Evolutionary conservation across 2,329 filamentous ascomycete species (phyloP).

Genomic region (Plenodomus biglobosus): DNA sequence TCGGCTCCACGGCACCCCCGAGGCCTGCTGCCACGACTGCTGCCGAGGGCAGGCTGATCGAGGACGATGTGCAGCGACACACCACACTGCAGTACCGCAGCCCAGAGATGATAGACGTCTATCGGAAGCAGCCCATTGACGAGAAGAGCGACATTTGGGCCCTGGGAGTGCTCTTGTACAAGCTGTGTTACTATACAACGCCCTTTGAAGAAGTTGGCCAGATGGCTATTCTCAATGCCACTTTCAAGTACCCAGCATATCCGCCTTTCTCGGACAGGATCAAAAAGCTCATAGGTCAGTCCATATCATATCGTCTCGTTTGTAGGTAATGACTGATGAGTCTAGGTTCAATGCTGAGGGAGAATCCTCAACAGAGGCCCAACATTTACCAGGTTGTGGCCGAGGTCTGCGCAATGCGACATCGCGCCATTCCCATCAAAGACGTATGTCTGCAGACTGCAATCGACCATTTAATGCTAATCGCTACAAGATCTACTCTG

Average conservation of each 20-base stretch:
- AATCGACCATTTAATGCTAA: constrained; percentile 20
- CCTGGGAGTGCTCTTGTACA: constrained; percentile 90
- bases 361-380: constrained; percentile 75
- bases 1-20: constrained; percentile 86
- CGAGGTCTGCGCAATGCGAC: constrained; percentile 87
- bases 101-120: constrained; percentile 98
- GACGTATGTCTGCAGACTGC: constrained; percentile 61
- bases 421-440: constrained; percentile 80
- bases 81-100: constrained; percentile 97
- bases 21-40: constrained; percentile 82
- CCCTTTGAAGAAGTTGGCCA: constrained; percentile 98
- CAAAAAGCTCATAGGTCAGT: constrained; percentile 82
- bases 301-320: constrained; percentile 19
- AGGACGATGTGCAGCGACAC: constrained; percentile 95
- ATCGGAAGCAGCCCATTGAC: constrained; percentile 92
- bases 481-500: constrained; percentile 50
- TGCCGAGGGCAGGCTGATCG: constrained; percentile 85
- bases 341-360: constrained; percentile 79
- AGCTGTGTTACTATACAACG: constrained; percentile 98
- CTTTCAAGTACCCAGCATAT: constrained; percentile 85
- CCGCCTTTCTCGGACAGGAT: constrained; percentile 86
- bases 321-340: background rate
- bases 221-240: constrained; percentile 94
- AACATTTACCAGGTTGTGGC: constrained; percentile 93
- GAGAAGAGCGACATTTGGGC: constrained; percentile 99